Evolutionary conservation across 176 grass and related monocot genomes (phyloP).

Genomic region (Triticum monococcum): DNA sequence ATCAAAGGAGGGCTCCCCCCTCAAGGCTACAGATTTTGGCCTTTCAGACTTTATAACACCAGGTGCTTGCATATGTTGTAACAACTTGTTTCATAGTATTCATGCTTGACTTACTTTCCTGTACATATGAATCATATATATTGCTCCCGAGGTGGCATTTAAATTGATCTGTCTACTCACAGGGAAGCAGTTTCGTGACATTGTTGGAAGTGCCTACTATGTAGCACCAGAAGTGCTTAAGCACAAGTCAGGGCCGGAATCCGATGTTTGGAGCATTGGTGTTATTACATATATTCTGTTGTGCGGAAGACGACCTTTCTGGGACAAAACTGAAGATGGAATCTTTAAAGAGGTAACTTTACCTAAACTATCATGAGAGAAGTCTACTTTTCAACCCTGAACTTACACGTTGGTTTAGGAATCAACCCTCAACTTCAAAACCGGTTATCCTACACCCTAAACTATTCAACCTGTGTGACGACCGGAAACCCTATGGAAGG

Average conservation of each 20-base stretch:
- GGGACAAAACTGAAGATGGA: slow-evolving; percentile 99
- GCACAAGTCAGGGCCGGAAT: slow-evolving; percentile 82
- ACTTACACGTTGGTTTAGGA: too few relatives aligned
- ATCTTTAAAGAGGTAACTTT: slow-evolving; percentile 85
- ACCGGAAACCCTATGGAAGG: too few relatives aligned
- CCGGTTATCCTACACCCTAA: too few relatives aligned
- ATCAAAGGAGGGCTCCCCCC: slow-evolving; percentile 66
- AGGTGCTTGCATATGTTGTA: slow-evolving; percentile 46
- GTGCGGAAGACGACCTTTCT: slow-evolving; percentile 86
- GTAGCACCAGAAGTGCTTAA: slow-evolving; percentile 93
- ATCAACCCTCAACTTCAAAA: too few relatives aligned
- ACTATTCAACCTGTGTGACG: too few relatives aligned
- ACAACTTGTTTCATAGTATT: slow-evolving; percentile 21
- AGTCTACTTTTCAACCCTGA: too few relatives aligned
- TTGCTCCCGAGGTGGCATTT: background rate
- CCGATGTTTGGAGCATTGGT: slow-evolving; percentile 96
- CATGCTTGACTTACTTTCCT: background rate
- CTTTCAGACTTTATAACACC: slow-evolving; percentile 96
- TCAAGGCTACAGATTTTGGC: slow-evolving; percentile 98
- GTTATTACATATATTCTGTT: slow-evolving; percentile 97
- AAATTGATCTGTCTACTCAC: slow-evolving; percentile 14
- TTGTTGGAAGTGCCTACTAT: slow-evolving; percentile 95
- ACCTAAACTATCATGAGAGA: background rate
- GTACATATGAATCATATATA: background rate
- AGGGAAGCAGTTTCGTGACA: slow-evolving; percentile 86